phyloP scores from a whole-genome alignment of 2,329 filamentous ascomycete genomes.

The Myriosclerotinia duriaeana region DNA sequence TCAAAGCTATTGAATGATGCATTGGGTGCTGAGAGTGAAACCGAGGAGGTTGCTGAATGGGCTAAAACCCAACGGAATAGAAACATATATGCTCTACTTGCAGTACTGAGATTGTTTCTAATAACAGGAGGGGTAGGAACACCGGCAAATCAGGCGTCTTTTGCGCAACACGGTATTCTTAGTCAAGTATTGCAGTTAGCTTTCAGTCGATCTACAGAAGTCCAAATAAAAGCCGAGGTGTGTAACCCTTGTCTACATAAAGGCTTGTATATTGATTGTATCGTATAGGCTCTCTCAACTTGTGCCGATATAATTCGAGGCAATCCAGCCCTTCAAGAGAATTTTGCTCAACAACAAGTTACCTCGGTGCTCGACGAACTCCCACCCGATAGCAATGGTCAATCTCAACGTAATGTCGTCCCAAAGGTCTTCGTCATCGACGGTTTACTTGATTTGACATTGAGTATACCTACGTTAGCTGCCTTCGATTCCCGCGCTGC shows the following conservation, averaged over 20 bases:
- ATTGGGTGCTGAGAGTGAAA: constrained; percentile 54
- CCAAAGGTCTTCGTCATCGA: constrained; percentile 85
- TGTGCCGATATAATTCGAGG: constrained; percentile 86
- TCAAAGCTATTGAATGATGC: constrained; percentile 65
- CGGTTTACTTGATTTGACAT: constrained; percentile 77
- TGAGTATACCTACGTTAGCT: constrained; percentile 64
- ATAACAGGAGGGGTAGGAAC: constrained; percentile 78
- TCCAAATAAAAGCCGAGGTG: constrained; percentile 80
- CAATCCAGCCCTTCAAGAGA: constrained; percentile 78
- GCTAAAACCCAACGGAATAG: constrained; percentile 76
- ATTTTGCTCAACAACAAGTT: constrained; percentile 84
- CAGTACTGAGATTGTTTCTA: constrained; percentile 83
- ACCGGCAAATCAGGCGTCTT: constrained; percentile 77
- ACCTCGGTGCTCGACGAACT: constrained; percentile 53
- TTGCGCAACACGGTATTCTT: constrained; percentile 79
- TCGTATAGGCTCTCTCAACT: constrained; percentile 68
- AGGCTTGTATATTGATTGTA: constrained; percentile 27
- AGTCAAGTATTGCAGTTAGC: constrained; percentile 78
- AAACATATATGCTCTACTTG: constrained; percentile 87
- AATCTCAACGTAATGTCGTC: constrained; percentile 50
- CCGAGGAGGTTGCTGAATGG: constrained; percentile 67
- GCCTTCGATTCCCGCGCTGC: constrained; percentile 80
- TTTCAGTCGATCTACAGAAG: constrained; percentile 70
- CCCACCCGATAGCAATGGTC: constrained; percentile 42
- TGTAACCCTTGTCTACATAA: constrained; percentile 23